Evolutionary conservation across 2,329 filamentous ascomycete species (phyloP), one percentile per base, ranked within the genome.

Genomic region (Penicillium rolfsii): DNA sequence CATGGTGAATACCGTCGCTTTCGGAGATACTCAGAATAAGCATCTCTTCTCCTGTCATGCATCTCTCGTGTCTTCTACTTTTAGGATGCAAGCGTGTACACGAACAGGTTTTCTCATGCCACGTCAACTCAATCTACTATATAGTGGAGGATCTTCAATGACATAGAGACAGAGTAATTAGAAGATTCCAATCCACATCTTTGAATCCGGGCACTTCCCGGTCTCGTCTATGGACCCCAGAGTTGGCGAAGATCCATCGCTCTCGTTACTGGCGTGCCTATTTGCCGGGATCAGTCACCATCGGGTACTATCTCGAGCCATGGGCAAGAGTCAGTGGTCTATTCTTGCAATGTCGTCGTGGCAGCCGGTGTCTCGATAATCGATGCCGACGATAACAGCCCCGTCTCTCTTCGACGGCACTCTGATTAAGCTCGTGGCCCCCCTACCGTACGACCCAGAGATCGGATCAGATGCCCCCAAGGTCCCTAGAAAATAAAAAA

Each of bases 391-490:
- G 9, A 14, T 16, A 46, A 26, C 24, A 26, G 5, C 43, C 24
- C 24, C 22, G 43, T 26, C 24, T 28, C 4, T 6, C 46, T 4
- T 14, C 28, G 30, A 35, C 26, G 52, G 54, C 26, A 61, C 28
- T 52, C 41, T 22, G 50, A 40, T 57, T 61, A 58, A 58, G 64
- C 62, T 59, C 55, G 58, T 19, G 45, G 45, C 26, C 14, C n/a
- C 52, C 43, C 57, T 43, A 46, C 48, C 16, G 57, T 61, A 50
- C 26, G 52, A 48, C 38, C 62, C 55, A 36, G 64, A 53, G 16
- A 55, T 57, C 59, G 55, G 64, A 59, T 61, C 58, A 48, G 59
- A 62, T 68, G 58, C 66, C 62, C 64, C 55, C 67, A 69, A 69
- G 67, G 67, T 69, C 64, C 67, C 60, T 65, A 55, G 11, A 7